Evolutionary conservation across 805 yeast species (phyloP).

Genomic region (Yamadazyma akitaensis): DNA sequence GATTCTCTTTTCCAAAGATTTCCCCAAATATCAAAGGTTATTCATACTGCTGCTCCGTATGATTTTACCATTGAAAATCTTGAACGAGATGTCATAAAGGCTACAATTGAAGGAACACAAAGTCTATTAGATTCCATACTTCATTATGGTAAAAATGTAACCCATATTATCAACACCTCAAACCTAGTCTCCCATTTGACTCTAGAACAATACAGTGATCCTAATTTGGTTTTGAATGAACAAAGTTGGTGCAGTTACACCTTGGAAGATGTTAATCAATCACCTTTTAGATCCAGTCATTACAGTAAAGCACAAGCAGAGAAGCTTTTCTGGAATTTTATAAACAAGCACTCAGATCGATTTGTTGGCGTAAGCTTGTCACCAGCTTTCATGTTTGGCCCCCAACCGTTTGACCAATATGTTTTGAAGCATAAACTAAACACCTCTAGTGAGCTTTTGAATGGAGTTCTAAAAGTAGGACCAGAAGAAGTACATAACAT

Average conservation of each 20-base stretch:
- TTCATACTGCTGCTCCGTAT: slow-evolving; percentile 31
- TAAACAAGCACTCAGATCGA: slow-evolving; percentile 12
- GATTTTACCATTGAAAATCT: slow-evolving; percentile 15
- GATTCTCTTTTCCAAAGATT: slow-evolving; percentile 22
- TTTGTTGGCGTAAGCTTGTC: slow-evolving; percentile 11
- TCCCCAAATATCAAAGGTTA: slow-evolving; percentile 22
- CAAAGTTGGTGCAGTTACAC: slow-evolving; percentile 4
- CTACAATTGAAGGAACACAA: slow-evolving; percentile 28
- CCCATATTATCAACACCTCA: slow-evolving; percentile 50
- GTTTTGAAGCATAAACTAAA: background rate
- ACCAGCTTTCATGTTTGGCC: slow-evolving; percentile 10
- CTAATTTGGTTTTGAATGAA: slow-evolving; percentile 14
- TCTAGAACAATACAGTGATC: slow-evolving; percentile 5
- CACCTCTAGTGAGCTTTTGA: slow-evolving; percentile 5
- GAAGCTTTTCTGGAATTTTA: slow-evolving; percentile 20
- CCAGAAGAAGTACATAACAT: slow-evolving; percentile 3
- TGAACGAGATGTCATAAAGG: slow-evolving; percentile 20
- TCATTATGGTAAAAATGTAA: slow-evolving; percentile 37
- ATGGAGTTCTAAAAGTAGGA: slow-evolving; percentile 1
- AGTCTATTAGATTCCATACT: slow-evolving; percentile 45
- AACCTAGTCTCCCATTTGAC: slow-evolving; percentile 26
- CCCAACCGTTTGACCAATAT: slow-evolving; percentile 22
- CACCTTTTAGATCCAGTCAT: slow-evolving; percentile 17
- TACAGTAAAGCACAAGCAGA: slow-evolving; percentile 21
- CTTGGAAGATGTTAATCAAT: slow-evolving; percentile 4